Percentiles rank a stretch among this genome's conserved stretches.
Evolutionary conservation across 2,329 filamentous ascomycete genomes (phyloP).

Genomic region (Xylaria sp.): DNA sequence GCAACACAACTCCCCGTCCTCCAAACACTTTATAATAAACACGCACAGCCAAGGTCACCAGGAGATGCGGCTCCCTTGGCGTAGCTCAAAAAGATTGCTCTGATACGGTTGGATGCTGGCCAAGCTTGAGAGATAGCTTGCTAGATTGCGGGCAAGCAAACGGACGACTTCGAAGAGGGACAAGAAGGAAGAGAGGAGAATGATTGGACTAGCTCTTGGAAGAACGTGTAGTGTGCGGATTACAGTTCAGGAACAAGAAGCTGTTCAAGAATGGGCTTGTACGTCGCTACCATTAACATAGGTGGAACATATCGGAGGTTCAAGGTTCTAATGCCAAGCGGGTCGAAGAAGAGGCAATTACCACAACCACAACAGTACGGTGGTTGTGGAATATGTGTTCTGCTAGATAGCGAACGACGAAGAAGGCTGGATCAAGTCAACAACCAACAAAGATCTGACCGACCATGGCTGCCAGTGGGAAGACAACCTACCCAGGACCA

Average conservation of each 20-base stretch:
- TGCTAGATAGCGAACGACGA: constrained; percentile 11
- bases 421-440: constrained; percentile 29
- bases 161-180: constrained; percentile 21
- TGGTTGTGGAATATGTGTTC: constrained; percentile 13
- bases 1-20: constrained; percentile 11
- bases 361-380: background rate
- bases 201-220: constrained; percentile 8
- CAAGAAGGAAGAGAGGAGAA: background rate
- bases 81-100: constrained; percentile 15
- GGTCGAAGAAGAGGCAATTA: constrained; percentile 10
- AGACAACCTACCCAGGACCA: constrained; percentile 22
- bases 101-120: constrained; percentile 10
- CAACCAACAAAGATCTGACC: constrained; percentile 29
- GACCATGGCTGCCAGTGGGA: constrained; percentile 30
- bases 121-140: constrained; percentile 12
- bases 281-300: constrained; percentile 30
- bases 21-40: constrained; percentile 11
- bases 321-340: constrained; percentile 10
- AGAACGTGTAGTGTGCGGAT: constrained; percentile 10
- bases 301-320: constrained; percentile 18
- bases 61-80: constrained; percentile 18
- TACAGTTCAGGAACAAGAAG: constrained; percentile 17
- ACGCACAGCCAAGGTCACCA: background rate
- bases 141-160: constrained; percentile 17
- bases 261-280: constrained; percentile 19